Evolutionary conservation across 495 filamentous ascomycete genomes (phyloP), one percentile per base, ranked within the genome.

Genomic region (Hyaloscypha bicolor): DNA sequence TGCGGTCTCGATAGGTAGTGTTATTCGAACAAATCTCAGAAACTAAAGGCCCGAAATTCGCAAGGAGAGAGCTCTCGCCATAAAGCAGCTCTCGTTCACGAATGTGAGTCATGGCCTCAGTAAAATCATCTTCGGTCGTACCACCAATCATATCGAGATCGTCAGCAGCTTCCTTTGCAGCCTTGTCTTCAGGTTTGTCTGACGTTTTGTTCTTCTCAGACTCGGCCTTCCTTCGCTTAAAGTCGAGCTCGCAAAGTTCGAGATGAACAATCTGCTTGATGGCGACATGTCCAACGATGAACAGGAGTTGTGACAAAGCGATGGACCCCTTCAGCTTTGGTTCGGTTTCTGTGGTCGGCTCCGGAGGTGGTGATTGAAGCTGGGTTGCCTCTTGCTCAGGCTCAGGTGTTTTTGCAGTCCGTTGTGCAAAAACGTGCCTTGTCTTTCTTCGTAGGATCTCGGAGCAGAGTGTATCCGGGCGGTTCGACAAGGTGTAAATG

Each of bases 201-300:
- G 77, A 73, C 4, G 79, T 75, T 3, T 80, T 77, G 55, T 82
- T 90, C 78, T 94, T 97, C 76, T 98, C 95, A 67, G 94, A 93
- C 71, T 97, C 95, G 16, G 91, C 92, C 79, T 98, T 99, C 63
- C 93, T 85, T 31, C 94, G 87, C 79, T 99, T 99, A 79, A 99
- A 99, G 76, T 99, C 95, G 45, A 94, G 85, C 74, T 99, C 95
- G 77, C 93, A 94, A 2, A 98, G 84, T 70, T 99, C 95, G n/a
- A 99, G 83, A 76, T 99, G 96, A n/a, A 99, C 95, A 66, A 98
- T 99, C 72, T 99, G 95, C 76, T 99, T 99, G 79, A 99, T 93
- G 33, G 94, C 94, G 65, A 97, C 92, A 73, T 99, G 94, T 6
- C 94, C 95, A 61, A 99, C 94, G 60, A 97, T 88, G 77, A 97